phyloP scores from a whole-genome alignment of 495 filamentous ascomycete species.

The Tuber melanosporum region DNA sequence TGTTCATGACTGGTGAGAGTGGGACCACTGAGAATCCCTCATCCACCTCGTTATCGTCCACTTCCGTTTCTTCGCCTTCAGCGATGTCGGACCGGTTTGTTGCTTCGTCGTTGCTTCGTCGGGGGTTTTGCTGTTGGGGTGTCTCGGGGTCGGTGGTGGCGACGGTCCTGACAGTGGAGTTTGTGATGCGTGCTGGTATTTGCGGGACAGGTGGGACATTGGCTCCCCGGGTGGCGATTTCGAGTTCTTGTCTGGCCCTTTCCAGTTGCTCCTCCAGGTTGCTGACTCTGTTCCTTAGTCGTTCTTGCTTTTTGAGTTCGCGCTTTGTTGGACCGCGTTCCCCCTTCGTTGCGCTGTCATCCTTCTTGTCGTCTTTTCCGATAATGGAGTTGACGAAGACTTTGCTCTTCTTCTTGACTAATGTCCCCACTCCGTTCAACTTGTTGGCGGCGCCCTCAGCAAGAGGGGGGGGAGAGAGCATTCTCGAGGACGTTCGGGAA shows the following conservation, averaged over 20 bases:
- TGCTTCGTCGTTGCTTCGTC: not conserved
- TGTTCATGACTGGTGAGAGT: constrained; percentile 27
- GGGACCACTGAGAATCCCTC: constrained; percentile 12
- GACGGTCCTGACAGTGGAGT: constrained; percentile 12
- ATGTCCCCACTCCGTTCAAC: constrained; percentile 26
- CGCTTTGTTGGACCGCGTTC: constrained; percentile 22
- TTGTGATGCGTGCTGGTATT: constrained; percentile 8
- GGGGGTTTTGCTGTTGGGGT: not conserved
- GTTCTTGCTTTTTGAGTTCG: constrained; percentile 35
- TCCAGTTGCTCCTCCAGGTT: constrained; percentile 37
- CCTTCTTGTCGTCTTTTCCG: constrained; percentile 21
- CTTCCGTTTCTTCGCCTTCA: constrained; percentile 29
- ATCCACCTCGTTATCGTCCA: constrained; percentile 23
- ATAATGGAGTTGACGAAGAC: constrained; percentile 23
- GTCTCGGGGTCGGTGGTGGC: constrained; percentile 20
- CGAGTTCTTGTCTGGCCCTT: constrained; percentile 31
- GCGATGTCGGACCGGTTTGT: not conserved
- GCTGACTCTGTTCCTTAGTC: constrained; percentile 37
- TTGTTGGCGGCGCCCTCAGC: constrained; percentile 13
- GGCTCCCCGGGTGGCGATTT: constrained; percentile 11
- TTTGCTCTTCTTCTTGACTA: constrained; percentile 34
- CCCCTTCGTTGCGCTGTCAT: not conserved
- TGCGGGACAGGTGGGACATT: constrained; percentile 20
- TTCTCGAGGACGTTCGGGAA: constrained; percentile 8
- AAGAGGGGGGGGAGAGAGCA: constrained; percentile 19